A percentile compares a stretch with the other conserved stretches of the same genome.
phyloP scores from a whole-genome alignment of 805 yeast genomes.

The Starmera caribaea region DNA sequence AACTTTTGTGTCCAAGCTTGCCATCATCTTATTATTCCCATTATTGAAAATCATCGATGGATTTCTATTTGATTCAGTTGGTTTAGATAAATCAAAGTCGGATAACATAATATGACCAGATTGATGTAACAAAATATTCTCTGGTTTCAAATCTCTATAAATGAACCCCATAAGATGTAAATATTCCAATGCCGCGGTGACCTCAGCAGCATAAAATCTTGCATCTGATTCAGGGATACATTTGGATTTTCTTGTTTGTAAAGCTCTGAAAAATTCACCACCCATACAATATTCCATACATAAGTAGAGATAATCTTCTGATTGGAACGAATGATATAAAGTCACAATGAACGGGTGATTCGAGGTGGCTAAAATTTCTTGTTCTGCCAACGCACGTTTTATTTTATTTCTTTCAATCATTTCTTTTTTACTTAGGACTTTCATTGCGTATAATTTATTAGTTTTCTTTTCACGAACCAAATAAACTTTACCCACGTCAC shows the following conservation, averaged over 20 bases:
- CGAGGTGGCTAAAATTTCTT: constrained; percentile 88
- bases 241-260: constrained; percentile 82
- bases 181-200: constrained; percentile 92
- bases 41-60: constrained; percentile 51
- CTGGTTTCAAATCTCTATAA: constrained; percentile 94
- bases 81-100: constrained; percentile 93
- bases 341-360: constrained; percentile 98
- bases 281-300: constrained; percentile 99
- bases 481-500: constrained; percentile 96
- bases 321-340: constrained; percentile 90
- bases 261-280: constrained; percentile 94
- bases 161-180: constrained; percentile 95
- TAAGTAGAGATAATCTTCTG: constrained; percentile 79
- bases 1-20: constrained; percentile 83
- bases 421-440: constrained; percentile 79
- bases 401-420: constrained; percentile 94
- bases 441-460: constrained; percentile 81
- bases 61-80: constrained; percentile 63
- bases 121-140: constrained; percentile 86
- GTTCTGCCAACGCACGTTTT: constrained; percentile 92
- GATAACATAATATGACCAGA: constrained; percentile 97
- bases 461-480: constrained; percentile 76
- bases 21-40: constrained; percentile 29
- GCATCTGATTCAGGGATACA: constrained; percentile 87
- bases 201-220: constrained; percentile 91